Conservation (phyloP, 768 basidiomycete species). For the Lentinus tigrinus region DNA sequence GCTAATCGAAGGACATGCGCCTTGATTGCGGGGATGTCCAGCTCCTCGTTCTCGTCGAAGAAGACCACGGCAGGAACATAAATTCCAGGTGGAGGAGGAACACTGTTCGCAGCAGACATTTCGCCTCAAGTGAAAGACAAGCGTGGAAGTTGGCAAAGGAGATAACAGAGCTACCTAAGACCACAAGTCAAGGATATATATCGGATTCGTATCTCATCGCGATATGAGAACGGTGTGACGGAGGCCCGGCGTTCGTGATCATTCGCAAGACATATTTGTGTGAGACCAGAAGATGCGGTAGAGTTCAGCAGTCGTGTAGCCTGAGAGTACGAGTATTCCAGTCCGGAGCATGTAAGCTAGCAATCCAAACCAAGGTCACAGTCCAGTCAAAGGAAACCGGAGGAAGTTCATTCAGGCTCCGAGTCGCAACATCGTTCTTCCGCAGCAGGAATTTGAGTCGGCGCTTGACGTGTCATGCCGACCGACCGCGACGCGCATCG, state of each 20-base stretch:
- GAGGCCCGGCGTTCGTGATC: not conserved
- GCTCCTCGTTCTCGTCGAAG: constrained; percentile 64
- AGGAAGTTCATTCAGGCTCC: not conserved
- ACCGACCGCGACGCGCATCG: not conserved
- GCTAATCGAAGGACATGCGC: constrained; percentile 75
- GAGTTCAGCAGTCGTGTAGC: too few species aligned
- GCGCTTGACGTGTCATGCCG: not conserved
- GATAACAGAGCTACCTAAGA: not conserved
- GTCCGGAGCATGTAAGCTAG: too few species aligned
- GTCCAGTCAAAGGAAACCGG: too few species aligned
- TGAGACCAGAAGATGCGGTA: not conserved
- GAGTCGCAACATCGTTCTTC: not conserved
- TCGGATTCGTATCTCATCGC: constrained; percentile 9
- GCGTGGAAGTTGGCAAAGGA: not conserved
- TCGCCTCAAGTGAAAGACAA: not conserved
- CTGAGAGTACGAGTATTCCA: too few species aligned
- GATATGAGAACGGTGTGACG: constrained; percentile 1
- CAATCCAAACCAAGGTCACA: too few species aligned
- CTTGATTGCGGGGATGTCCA: constrained; percentile 66
- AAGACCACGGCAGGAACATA: constrained; percentile 82
- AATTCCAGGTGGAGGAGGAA: constrained; percentile 61
- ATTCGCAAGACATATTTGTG: too few species aligned
- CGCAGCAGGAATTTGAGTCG: not conserved
- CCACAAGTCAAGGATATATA: too few species aligned
- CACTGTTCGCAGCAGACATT: constrained; percentile 11